A percentile compares a stretch with the other conserved stretches of the same genome.
Evolutionary conservation across 148 eudicot genomes (phyloP).

Genomic region (Nyssa sinensis): DNA sequence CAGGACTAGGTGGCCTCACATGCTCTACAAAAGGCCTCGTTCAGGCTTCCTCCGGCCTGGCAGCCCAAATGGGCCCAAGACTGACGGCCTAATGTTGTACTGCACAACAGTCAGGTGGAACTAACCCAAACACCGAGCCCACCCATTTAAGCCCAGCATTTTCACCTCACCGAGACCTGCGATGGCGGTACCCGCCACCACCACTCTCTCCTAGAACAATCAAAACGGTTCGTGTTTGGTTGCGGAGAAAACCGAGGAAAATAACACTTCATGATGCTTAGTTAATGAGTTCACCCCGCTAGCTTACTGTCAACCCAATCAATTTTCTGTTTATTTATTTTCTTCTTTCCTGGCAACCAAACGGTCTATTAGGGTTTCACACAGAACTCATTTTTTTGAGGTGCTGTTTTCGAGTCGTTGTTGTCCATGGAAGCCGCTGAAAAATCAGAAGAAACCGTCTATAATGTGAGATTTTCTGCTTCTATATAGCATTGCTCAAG

Average conservation of each 20-base stretch:
- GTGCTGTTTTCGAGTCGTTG: not conserved
- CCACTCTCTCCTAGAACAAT: too few species aligned
- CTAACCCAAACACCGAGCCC: slow-evolving; percentile 54
- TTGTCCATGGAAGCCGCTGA: slow-evolving; percentile 6
- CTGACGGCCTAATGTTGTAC: too few species aligned
- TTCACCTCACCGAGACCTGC: not conserved
- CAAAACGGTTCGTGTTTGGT: not conserved
- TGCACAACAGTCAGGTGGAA: slow-evolving; percentile 81
- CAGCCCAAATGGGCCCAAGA: slow-evolving; percentile 55
- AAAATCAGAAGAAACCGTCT: slow-evolving; percentile 8
- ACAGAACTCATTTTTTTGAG: not conserved
- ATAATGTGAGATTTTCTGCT: not conserved
- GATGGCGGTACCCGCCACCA: too few species aligned
- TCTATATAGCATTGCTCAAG: too few species aligned
- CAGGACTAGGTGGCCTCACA: slow-evolving; percentile 97
- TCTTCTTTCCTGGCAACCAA: not conserved
- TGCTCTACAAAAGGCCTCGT: slow-evolving; percentile 58
- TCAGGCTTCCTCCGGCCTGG: slow-evolving; percentile 79
- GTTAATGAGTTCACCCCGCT: too few species aligned
- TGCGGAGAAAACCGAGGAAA: not conserved
- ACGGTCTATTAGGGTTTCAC: not conserved
- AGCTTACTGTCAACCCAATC: too few species aligned
- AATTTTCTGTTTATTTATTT: too few species aligned
- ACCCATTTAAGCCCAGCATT: slow-evolving; percentile 35
- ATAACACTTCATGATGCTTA: too few species aligned